Conservation (phyloP, 495 filamentous ascomycete genomes). For the Venustampulla echinocandica region DNA sequence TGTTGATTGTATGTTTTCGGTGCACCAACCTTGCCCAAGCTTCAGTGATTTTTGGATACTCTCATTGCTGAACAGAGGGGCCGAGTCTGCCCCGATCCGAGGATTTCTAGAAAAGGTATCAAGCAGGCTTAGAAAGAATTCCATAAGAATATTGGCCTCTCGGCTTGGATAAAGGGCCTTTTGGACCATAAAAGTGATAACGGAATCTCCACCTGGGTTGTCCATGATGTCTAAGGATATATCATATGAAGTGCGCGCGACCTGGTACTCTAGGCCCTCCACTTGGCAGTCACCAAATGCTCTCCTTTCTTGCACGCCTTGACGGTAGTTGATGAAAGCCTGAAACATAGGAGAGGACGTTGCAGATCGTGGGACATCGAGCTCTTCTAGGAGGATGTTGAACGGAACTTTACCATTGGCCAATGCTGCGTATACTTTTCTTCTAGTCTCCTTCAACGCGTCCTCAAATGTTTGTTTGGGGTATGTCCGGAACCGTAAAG, state of each 20-base stretch:
- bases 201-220: neutral
- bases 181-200: neutral
- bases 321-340: constrained; percentile 30
- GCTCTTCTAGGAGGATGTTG: constrained; percentile 31
- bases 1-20: neutral
- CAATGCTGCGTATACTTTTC: constrained; percentile 1
- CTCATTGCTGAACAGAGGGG: constrained; percentile 5
- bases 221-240: constrained; percentile 6
- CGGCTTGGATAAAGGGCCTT: constrained; percentile 13
- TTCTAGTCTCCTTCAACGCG: neutral
- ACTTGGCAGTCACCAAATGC: constrained; percentile 1
- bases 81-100: neutral
- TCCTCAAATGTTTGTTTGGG: constrained; percentile 7
- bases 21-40: constrained; percentile 18
- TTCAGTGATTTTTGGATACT: constrained; percentile 12
- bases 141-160: constrained; percentile 17
- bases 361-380: constrained; percentile 15
- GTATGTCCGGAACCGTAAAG: constrained; percentile 12
- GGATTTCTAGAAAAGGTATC: constrained; percentile 11
- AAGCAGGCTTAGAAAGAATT: constrained; percentile 26
- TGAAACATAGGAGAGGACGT: constrained; percentile 30
- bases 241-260: constrained; percentile 3
- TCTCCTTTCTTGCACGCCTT: constrained; percentile 10
- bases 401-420: constrained; percentile 33
- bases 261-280: neutral